phyloP scores from a whole-genome alignment of 2,329 filamentous ascomycete genomes.

The Aspergillus versicolor region DNA sequence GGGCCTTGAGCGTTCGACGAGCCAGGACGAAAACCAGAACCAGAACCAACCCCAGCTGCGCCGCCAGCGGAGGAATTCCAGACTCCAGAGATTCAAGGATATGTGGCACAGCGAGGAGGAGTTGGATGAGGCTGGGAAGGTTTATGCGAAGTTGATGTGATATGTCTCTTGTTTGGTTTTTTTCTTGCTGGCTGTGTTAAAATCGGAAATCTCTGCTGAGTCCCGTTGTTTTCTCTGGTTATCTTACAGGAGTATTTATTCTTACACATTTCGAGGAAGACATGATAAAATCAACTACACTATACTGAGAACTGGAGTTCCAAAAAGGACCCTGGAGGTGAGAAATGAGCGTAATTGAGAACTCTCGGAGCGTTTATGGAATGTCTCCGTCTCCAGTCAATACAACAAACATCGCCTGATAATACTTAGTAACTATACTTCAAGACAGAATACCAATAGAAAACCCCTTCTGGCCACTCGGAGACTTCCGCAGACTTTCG shows the following conservation, averaged over 20 bases:
- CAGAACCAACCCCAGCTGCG: neutral
- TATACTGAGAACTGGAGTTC: neutral
- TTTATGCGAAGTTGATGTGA: slow-evolving; percentile 10
- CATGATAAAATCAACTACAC: neutral
- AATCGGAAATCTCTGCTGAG: too few relatives aligned
- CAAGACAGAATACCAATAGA: too few relatives aligned
- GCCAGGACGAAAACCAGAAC: neutral
- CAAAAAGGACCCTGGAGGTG: neutral
- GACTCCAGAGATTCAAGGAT: slow-evolving; percentile 5
- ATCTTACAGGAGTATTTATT: too few relatives aligned
- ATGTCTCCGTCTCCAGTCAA: neutral
- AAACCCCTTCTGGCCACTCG: too few relatives aligned
- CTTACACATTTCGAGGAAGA: too few relatives aligned
- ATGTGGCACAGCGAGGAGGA: slow-evolving; percentile 2
- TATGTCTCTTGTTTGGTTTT: neutral
- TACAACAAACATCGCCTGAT: neutral
- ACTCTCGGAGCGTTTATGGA: neutral
- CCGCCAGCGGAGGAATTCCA: neutral
- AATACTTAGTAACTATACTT: too few relatives aligned
- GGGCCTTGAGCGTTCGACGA: neutral
- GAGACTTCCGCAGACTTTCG: too few relatives aligned
- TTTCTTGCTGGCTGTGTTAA: neutral
- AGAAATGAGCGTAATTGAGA: neutral
- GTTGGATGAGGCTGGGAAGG: slow-evolving; percentile 7
- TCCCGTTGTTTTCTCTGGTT: too few relatives aligned